These are phyloP conservation scores for Umbelopsis sp. DNA, from an alignment of 192 early-diverging fungal genomes.

Conservation along the genomic window DNA sequence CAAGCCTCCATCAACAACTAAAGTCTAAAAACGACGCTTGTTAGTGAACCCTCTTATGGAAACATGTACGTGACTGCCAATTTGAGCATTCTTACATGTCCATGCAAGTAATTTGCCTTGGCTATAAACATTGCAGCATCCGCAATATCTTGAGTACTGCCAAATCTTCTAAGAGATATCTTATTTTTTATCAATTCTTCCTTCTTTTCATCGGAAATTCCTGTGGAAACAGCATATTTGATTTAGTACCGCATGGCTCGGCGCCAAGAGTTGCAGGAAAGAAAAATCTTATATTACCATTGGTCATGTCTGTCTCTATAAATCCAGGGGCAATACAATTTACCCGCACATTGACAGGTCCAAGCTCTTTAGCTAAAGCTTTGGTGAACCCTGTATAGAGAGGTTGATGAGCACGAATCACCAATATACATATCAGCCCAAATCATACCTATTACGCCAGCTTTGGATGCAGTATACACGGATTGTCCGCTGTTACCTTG, in stretches of 20 bases:
- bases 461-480: slow-evolving; percentile 85
- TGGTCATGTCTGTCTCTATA: slow-evolving; percentile 81
- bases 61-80: background rate
- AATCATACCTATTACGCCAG: slow-evolving; percentile 73
- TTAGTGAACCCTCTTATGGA: background rate
- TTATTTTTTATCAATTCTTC: slow-evolving; percentile 40
- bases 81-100: slow-evolving; percentile 48
- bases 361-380: slow-evolving; percentile 81
- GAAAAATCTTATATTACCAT: slow-evolving; percentile 39
- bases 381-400: slow-evolving; percentile 71
- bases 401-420: background rate
- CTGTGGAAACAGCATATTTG: background rate
- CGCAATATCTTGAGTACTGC: slow-evolving; percentile 61
- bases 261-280: background rate
- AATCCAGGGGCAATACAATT: slow-evolving; percentile 89
- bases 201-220: slow-evolving; percentile 38
- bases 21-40: slow-evolving; percentile 25
- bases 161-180: slow-evolving; percentile 61
- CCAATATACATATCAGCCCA: background rate
- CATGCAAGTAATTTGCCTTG: slow-evolving; percentile 62
- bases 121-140: slow-evolving; percentile 61
- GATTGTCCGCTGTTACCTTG: slow-evolving; percentile 72
- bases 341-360: slow-evolving; percentile 68
- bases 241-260: background rate
- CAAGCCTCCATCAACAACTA: slow-evolving; percentile 46